These are phyloP conservation scores for Comarum palustre DNA, from an alignment of 306 rosid genomes.

Conservation along the genomic window DNA sequence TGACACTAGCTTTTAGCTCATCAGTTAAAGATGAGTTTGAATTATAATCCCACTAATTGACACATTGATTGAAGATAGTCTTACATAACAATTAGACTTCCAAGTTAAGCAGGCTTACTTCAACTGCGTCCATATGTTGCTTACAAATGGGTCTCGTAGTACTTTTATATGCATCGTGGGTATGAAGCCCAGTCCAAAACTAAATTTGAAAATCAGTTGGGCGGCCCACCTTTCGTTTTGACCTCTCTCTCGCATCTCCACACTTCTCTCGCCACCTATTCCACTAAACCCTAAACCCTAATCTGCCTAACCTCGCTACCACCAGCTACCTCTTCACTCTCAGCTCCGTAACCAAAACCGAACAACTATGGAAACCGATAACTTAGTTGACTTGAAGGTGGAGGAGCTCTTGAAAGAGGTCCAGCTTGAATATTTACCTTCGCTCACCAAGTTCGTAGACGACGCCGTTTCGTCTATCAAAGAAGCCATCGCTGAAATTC, in stretches of 20 bases:
- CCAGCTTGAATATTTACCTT: constrained; percentile 36
- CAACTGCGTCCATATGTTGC: too few species aligned
- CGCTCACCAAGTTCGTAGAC: constrained; percentile 44
- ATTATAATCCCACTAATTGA: too few species aligned
- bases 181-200: not conserved
- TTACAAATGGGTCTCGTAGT: too few species aligned
- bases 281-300: constrained; percentile 24
- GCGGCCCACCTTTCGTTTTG: not conserved
- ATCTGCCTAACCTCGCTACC: not conserved
- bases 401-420: constrained; percentile 69
- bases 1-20: too few species aligned
- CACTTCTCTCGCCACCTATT: constrained; percentile 25
- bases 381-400: constrained; percentile 55
- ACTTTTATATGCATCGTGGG: not conserved
- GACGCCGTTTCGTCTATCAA: constrained; percentile 53
- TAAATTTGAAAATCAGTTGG: not conserved
- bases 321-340: not conserved
- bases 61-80: too few species aligned
- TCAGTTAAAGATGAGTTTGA: too few species aligned
- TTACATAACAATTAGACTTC: too few species aligned
- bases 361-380: constrained; percentile 27
- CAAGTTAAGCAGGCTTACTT: too few species aligned
- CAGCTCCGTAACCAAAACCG: not conserved
- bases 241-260: too few species aligned
- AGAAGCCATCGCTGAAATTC: constrained; percentile 51